Base-by-base conservation (phyloP, 345 rosid genomes). In the Salix udensis region DNA sequence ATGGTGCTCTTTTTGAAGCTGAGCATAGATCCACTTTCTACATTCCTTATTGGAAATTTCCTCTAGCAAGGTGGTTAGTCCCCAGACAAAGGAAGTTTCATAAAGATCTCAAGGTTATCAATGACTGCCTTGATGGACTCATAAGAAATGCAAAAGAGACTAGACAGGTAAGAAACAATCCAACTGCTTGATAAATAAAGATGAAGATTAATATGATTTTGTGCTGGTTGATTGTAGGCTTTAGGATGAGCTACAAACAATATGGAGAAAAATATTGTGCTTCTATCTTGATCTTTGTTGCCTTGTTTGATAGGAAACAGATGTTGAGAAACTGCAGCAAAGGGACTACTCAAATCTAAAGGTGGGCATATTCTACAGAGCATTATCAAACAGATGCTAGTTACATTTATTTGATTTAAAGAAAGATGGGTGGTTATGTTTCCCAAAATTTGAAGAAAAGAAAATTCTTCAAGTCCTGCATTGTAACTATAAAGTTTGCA, bases 1-100 rank as follows among this genome's bases (percentile, higher is more conserved):
- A 94, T 81, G 98, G 97, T 68, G 91, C 98, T 40, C 98, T 94
- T 85, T 94, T 89, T 68, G 98, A 94, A 82, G 98, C 98, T 65
- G 97, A 94, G 88, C 98, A 92, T 80, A 88, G 98, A 76, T 94
- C 98, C 21, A 94, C 97, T 44, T 94, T 94, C 87, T 94, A 92
- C 84, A 79, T 94, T 71, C 98, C 98, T 6, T 94, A 94, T 67
- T 92, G 97, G 98, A 94, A 94, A 70, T 78, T 94, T 83, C 97
- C 98, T 82, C 86, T 91, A 26, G 94, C 97, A 15, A 90, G 88
- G 75, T 94, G 95, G 97, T 79, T 94, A 75, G 94, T 94, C 44
- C 98, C 98, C 8, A 84, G 98, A 79, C 98, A 92, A 72, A 72
- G 96, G 70, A 94, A 91, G 84, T 94, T 94, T 84, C 92, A 84